Evolutionary conservation across 2,329 filamentous ascomycete genomes (phyloP).

Genomic region (Nannizziopsis arthrosporioides): DNA sequence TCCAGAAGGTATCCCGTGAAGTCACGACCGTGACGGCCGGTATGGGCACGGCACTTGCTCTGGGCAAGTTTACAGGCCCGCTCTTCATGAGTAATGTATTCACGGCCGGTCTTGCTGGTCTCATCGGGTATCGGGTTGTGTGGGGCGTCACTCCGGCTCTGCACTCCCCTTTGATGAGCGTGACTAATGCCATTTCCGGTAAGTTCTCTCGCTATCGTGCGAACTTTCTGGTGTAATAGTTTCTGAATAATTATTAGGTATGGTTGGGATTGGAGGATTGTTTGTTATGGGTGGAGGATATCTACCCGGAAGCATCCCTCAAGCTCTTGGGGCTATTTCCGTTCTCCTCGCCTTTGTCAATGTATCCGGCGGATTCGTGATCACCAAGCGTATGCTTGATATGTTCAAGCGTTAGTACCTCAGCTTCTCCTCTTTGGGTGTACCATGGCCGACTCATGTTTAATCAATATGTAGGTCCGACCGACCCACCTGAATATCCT

Average conservation of each 20-base stretch:
- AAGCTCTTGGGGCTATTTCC: constrained; percentile 64
- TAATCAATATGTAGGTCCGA: constrained; percentile 50
- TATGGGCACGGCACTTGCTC: constrained; percentile 61
- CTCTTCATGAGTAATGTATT: constrained; percentile 83
- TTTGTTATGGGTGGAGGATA: constrained; percentile 81
- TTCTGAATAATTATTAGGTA: constrained; percentile 34
- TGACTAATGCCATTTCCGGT: constrained; percentile 84
- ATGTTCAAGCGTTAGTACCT: constrained; percentile 60
- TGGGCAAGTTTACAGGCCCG: constrained; percentile 71
- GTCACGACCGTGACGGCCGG: constrained; percentile 63
- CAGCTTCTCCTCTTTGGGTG: background rate
- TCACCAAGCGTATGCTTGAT: constrained; percentile 87
- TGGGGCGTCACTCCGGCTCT: constrained; percentile 77
- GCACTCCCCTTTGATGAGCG: constrained; percentile 82
- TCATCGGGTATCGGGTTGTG: constrained; percentile 79
- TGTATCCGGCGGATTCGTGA: constrained; percentile 76
- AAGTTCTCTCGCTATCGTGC: constrained; percentile 13
- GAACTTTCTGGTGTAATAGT: constrained; percentile 9
- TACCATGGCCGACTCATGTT: background rate
- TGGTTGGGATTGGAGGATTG: constrained; percentile 79
- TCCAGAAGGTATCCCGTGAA: constrained; percentile 66
- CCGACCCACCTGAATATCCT: constrained; percentile 76
- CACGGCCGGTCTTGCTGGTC: constrained; percentile 68
- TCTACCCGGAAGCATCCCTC: constrained; percentile 64
- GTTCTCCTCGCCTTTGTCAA: constrained; percentile 82